A percentile compares a stretch with the other conserved stretches of the same genome.
Conservation (phyloP, 1,284 basidiomycete species). For the Sanghuangporus baumii region DNA sequence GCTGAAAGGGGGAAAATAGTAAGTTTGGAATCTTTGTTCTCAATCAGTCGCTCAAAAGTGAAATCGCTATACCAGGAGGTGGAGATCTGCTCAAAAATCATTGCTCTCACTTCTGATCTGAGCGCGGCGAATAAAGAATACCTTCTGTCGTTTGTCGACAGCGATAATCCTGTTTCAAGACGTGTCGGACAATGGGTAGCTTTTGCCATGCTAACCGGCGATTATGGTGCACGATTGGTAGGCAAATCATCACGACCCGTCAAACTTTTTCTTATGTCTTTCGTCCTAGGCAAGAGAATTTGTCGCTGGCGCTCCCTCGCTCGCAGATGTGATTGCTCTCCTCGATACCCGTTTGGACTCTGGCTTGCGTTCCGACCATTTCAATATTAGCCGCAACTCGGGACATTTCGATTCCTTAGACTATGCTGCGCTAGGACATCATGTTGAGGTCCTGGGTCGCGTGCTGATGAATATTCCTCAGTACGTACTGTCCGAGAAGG, state of each 20-base stretch:
- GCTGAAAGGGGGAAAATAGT: slow-evolving; percentile 30
- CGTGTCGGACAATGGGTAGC: slow-evolving; percentile 56
- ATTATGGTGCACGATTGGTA: slow-evolving; percentile 25
- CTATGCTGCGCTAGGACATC: slow-evolving; percentile 50
- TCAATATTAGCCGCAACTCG: slow-evolving; percentile 39
- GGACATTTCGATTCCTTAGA: slow-evolving; percentile 38
- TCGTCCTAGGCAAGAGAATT: slow-evolving; percentile 22
- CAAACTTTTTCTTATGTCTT: neutral
- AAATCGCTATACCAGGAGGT: slow-evolving; percentile 35
- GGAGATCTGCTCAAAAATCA: slow-evolving; percentile 39
- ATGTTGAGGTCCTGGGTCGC: slow-evolving; percentile 47
- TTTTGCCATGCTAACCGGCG: slow-evolving; percentile 35
- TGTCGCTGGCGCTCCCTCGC: slow-evolving; percentile 38
- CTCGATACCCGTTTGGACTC: slow-evolving; percentile 17
- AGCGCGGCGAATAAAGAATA: slow-evolving; percentile 39
- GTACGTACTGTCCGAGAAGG: slow-evolving; percentile 47
- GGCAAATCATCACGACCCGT: slow-evolving; percentile 21
- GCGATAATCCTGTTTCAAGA: slow-evolving; percentile 41
- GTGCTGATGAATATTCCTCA: slow-evolving; percentile 51
- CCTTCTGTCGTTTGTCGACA: slow-evolving; percentile 46
- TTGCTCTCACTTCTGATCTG: slow-evolving; percentile 32
- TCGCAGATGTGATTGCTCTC: slow-evolving; percentile 38
- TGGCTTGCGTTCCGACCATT: neutral
- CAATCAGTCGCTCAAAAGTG: slow-evolving; percentile 3
- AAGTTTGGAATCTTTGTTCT: slow-evolving; percentile 19